Evolutionary conservation across 1,139 yeast genomes (phyloP).

Genomic region (Arxiozyma slooffiae): DNA sequence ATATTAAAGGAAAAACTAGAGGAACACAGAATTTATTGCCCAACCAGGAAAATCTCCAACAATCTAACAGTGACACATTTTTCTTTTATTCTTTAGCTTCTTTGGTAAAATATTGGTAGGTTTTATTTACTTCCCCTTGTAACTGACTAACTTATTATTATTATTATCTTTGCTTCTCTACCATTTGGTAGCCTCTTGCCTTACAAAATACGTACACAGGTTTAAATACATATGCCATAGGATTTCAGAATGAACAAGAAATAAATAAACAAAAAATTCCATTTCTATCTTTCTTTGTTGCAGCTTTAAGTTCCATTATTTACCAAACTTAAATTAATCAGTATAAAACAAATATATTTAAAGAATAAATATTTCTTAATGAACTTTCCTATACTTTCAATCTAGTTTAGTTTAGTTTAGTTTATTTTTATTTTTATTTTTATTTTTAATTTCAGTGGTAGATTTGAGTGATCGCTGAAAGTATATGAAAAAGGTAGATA

Average conservation of each 20-base stretch:
- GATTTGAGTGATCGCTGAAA: not conserved
- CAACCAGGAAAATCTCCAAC: not conserved
- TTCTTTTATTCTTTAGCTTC: no score
- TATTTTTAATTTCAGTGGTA: not conserved
- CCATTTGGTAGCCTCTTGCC: not conserved
- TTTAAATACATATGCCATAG: not conserved
- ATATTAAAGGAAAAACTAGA: no score
- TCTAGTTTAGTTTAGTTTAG: not conserved
- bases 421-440: not conserved
- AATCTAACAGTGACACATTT: not conserved
- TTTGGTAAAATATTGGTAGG: not conserved
- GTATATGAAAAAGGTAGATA: not conserved
- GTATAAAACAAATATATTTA: no score
- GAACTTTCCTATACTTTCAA: not conserved
- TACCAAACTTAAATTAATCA: not conserved
- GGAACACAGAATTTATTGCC: not conserved
- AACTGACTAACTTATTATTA: not conserved
- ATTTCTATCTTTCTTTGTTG: no score
- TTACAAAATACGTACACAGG: not conserved
- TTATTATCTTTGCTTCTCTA: not conserved
- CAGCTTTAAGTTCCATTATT: not conserved
- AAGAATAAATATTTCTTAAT: not conserved
- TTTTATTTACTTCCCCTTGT: not conserved
- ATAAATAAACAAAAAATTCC: not conserved
- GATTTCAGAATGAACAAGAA: not conserved